These are phyloP conservation scores for Lophiostoma macrostomum DNA, from an alignment of 495 filamentous ascomycete genomes.

Conservation along the genomic window DNA sequence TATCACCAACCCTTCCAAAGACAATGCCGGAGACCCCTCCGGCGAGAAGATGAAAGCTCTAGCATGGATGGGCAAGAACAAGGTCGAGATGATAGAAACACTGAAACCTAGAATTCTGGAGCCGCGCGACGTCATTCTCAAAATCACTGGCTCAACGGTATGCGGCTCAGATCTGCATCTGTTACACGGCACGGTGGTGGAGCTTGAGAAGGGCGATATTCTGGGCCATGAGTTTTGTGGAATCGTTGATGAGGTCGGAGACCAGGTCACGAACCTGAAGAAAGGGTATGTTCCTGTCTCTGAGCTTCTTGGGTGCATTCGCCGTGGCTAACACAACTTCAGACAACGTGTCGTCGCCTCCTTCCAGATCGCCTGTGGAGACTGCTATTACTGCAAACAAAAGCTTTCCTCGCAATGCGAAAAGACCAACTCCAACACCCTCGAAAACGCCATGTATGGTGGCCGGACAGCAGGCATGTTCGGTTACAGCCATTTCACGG, in stretches of 20 bases:
- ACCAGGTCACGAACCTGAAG: slow-evolving; percentile 56
- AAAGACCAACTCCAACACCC: slow-evolving; percentile 68
- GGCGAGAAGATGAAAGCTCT: slow-evolving; percentile 69
- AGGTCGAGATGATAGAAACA: slow-evolving; percentile 56
- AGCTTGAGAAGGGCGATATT: slow-evolving; percentile 80
- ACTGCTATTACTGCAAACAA: slow-evolving; percentile 75
- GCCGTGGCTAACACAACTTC: neutral
- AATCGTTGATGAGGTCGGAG: slow-evolving; percentile 68
- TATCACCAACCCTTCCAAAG: slow-evolving; percentile 45
- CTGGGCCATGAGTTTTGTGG: slow-evolving; percentile 90
- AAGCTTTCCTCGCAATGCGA: slow-evolving; percentile 76
- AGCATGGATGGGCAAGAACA: slow-evolving; percentile 68
- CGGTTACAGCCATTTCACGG: slow-evolving; percentile 74
- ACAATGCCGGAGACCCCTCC: slow-evolving; percentile 42
- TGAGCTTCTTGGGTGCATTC: neutral
- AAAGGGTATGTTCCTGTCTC: slow-evolving; percentile 45
- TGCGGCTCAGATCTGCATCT: slow-evolving; percentile 87
- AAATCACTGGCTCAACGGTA: slow-evolving; percentile 79
- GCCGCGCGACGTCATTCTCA: slow-evolving; percentile 74
- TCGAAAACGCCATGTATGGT: slow-evolving; percentile 64
- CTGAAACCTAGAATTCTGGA: slow-evolving; percentile 70
- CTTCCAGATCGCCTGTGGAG: slow-evolving; percentile 80
- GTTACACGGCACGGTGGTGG: slow-evolving; percentile 65
- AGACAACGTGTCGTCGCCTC: slow-evolving; percentile 73
- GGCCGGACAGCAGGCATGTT: slow-evolving; percentile 67